Evolutionary conservation across 176 grass and related monocot species (phyloP).

Genomic region (Eleusine coracana): DNA sequence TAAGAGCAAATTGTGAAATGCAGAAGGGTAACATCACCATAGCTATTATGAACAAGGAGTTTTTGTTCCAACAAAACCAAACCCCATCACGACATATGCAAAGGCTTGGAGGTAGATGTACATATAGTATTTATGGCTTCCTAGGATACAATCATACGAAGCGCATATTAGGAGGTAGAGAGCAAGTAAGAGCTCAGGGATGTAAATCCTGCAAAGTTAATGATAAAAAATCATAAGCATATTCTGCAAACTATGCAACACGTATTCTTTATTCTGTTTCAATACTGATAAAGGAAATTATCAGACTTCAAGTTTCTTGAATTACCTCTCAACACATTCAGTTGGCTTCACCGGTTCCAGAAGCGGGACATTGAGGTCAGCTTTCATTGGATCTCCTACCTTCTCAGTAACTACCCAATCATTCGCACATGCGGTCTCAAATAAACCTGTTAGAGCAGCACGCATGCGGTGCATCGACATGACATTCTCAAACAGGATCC

Average conservation of each 20-base stretch:
- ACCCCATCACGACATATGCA: slow-evolving; percentile 72
- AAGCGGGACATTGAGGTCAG: slow-evolving; percentile 52
- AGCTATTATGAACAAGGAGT: slow-evolving; percentile 47
- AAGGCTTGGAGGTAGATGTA: slow-evolving; percentile 88
- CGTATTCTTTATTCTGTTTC: not conserved
- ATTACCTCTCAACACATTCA: slow-evolving; percentile 50
- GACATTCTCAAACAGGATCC: slow-evolving; percentile 98
- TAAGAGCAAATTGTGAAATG: slow-evolving; percentile 18
- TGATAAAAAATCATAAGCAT: slow-evolving; percentile 15
- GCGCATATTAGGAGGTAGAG: slow-evolving; percentile 74
- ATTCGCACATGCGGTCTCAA: slow-evolving; percentile 62
- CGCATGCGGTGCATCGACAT: slow-evolving; percentile 96
- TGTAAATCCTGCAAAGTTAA: slow-evolving; percentile 65
- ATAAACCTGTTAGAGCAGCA: slow-evolving; percentile 74
- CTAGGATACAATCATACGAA: slow-evolving; percentile 68
- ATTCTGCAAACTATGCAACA: slow-evolving; percentile 23
- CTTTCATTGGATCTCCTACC: slow-evolving; percentile 65
- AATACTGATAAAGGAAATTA: not conserved
- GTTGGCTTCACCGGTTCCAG: slow-evolving; percentile 56
- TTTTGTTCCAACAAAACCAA: slow-evolving; percentile 67
- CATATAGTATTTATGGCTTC: slow-evolving; percentile 66
- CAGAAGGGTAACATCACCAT: not conserved
- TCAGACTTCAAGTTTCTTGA: not conserved
- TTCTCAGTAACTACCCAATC: slow-evolving; percentile 97
- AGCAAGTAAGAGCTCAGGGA: slow-evolving; percentile 71